phyloP scores from a whole-genome alignment of 1,139 yeast genomes.

The Tardiomyces depauwii region DNA sequence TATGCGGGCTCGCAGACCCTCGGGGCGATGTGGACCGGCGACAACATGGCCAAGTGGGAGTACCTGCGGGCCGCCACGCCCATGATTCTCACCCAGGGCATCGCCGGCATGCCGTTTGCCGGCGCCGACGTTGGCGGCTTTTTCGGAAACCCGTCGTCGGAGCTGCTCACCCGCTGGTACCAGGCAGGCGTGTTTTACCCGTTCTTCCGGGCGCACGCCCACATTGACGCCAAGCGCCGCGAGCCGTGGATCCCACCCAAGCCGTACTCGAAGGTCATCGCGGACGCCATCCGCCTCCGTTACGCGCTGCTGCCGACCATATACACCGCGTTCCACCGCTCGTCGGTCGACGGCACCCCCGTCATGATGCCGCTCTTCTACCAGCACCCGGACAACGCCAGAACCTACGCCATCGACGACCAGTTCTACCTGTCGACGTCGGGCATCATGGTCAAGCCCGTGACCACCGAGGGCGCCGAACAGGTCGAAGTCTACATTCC shows the following conservation, averaged over 20 bases:
- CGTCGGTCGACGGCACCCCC: constrained; percentile 55
- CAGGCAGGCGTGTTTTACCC: constrained; percentile 96
- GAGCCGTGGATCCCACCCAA: constrained; percentile 87
- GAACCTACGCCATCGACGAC: constrained; percentile 57
- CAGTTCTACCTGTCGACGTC: constrained; percentile 68
- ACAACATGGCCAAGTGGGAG: constrained; percentile 89
- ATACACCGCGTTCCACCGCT: constrained; percentile 68
- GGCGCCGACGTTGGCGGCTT: constrained; percentile 99
- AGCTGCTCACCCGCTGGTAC: constrained; percentile 83
- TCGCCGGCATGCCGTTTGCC: constrained; percentile 82
- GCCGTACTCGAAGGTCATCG: constrained; percentile 55
- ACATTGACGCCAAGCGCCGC: constrained; percentile 80
- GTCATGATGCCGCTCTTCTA: constrained; percentile 68
- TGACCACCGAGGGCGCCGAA: constrained; percentile 45
- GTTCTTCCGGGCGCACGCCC: constrained; percentile 93
- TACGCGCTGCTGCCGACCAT: constrained; percentile 67
- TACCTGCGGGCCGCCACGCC: constrained; percentile 72
- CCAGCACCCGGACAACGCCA: constrained; percentile 42
- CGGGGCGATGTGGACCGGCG: constrained; percentile 98
- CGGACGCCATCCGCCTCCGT: constrained; percentile 61
- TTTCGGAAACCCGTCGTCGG: constrained; percentile 78
- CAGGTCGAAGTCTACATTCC: constrained; percentile 49
- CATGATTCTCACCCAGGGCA: constrained; percentile 71
- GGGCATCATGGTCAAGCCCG: constrained; percentile 75
- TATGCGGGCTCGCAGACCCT: constrained; percentile 87